Evolutionary conservation across 306 rosid species (phyloP), one percentile per base, ranked within the genome.

Genomic region (Malus asiatica): DNA sequence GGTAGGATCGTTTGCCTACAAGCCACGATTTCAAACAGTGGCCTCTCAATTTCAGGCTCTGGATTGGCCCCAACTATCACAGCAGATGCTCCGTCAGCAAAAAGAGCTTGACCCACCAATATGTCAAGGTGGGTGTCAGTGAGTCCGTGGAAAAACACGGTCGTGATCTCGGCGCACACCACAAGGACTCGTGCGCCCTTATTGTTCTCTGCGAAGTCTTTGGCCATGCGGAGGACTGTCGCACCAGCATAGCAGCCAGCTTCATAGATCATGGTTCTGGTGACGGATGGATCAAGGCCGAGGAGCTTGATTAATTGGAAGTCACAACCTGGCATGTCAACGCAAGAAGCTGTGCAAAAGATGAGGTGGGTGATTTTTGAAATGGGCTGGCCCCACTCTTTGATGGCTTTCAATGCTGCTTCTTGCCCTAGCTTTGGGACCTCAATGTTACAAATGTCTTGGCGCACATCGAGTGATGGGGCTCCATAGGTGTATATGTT

Each of bases 251-350:
- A 81, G 53, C 81, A 86, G 69, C 86, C 86, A 19, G 73, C 82
- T 4, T 27, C 68, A 53, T 83, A 81, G 15, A 86, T 11, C 90
- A 79, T 81, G 79, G 77, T 71, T 5, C 88, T 44, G 40, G 82
- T 84, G 53, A 55, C 62, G 6, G 86, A 70, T 27, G 82, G 80
- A 6, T 67, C 65, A 4, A 84, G 86, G 15, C 86, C 84, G 8
- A 86, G 73, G 72, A 79, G 88, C 46, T 67, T 84, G 25, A 74
- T 1, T 4, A 84, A 81, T 32, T 79, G 82, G 35, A 76, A 79
- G 22, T 87, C 88, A 0, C 83, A 86, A 33, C 84, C 90, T 0
- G 88, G 86, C 81, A 84, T 81, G 78, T 81, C 84, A 0, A 81
- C 70, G 6, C 86, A 83, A 0, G 86, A 76, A 6, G 82, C 69